Evolutionary conservation across 1,284 basidiomycete species (phyloP), one percentile per base, ranked within the genome.

Genomic region (Pseudozyma hubeiensis): DNA sequence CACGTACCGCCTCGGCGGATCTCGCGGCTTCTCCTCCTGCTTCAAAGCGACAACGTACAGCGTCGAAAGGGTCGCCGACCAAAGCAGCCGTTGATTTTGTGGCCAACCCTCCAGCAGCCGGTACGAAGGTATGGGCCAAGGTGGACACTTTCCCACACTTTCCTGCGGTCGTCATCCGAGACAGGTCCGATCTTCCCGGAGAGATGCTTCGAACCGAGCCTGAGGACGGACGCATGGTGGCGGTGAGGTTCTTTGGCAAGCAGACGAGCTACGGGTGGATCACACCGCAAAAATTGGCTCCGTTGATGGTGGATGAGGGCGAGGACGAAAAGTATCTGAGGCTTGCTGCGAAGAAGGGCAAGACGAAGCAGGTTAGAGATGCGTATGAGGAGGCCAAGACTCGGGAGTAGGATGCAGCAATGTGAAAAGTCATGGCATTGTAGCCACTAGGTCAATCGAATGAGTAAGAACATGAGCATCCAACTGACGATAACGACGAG

Each of bases 391-490:
- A 61, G 16, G 70, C 70, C 5, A 53, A 61, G 34, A 8, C 34
- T 8, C 7, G 30, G n/a, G 40, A 1, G 13, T 41, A 13, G 40
- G 40, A 13, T 41, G 40, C 11, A 16, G 41, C 29, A 16, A 41
- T 10, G 11, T 41, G 40, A 44, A 14, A 19, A 3, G 7, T 24
- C 7, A 10, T 5, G 8, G 17, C 8, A 11, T 16, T 52, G 33
- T n/a, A 46, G 8, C 24, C 59, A 24, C 43, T 50, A 83, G 14
- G 82, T 84, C 33, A 84, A 45, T 11, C 73, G 64, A 48, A 84
- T 84, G 55, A 84, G 70, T 29, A 84, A 43, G 57, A 83, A 84
- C 78, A 82, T 78, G 10, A 81, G 16, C 45, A 81, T 64, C 82
- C 82, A 84, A 45, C 78, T 80, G 46, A 81, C 29, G 10, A 83